These are phyloP conservation scores for Phlebiopsis flavidoalba DNA, from an alignment of 768 basidiomycete species.

Conservation along the genomic window DNA sequence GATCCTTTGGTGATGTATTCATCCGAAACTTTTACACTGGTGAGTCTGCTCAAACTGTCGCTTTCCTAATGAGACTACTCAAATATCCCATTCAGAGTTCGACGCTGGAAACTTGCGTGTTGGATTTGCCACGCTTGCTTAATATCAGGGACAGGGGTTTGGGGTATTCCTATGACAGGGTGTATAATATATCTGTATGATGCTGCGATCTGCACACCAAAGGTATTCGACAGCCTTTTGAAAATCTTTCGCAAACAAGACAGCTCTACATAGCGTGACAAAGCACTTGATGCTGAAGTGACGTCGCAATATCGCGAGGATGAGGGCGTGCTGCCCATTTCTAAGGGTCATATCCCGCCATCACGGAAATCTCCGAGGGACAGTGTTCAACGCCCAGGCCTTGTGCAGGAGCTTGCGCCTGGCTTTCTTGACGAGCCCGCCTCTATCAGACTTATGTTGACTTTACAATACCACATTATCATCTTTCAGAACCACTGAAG, in stretches of 20 bases:
- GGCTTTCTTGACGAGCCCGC: too few species aligned
- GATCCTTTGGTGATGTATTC: slow-evolving; percentile 38
- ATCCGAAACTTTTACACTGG: slow-evolving; percentile 37
- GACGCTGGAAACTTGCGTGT: neutral
- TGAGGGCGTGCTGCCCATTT: neutral
- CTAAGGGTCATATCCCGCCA: neutral
- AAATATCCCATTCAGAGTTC: neutral
- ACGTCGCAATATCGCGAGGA: neutral
- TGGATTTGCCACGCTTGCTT: neutral
- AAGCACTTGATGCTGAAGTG: too few species aligned
- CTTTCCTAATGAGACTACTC: too few species aligned
- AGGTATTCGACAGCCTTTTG: too few species aligned
- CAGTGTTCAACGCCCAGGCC: too few species aligned
- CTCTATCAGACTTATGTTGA: too few species aligned
- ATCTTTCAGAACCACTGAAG: too few species aligned
- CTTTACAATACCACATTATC: too few species aligned
- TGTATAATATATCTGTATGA: neutral
- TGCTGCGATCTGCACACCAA: neutral
- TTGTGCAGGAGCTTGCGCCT: too few species aligned
- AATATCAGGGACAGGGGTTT: neutral
- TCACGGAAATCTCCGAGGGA: neutral
- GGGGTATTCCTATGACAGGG: neutral
- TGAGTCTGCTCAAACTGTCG: neutral
- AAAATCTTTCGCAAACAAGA: too few species aligned
- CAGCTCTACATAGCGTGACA: too few species aligned